These are phyloP conservation scores for Penicillium mononematosum DNA, from an alignment of 495 filamentous ascomycete genomes.

Conservation along the genomic window DNA sequence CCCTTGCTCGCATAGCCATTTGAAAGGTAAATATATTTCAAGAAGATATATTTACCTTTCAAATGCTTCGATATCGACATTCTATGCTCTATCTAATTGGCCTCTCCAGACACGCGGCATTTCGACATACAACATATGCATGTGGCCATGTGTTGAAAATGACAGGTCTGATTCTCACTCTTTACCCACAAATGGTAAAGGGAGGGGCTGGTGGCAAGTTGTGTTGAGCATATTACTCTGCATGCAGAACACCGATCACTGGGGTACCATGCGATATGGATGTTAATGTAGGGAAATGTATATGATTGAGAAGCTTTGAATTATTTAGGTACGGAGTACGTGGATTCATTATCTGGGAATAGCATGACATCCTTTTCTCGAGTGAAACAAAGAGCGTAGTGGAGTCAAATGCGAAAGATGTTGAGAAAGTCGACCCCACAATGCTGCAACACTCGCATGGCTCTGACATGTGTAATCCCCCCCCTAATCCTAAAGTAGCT, in stretches of 20 bases:
- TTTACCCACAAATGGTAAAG: conserved; percentile 16
- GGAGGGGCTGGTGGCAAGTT: neutral
- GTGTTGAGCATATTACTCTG: conserved; percentile 20
- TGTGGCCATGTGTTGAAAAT: conserved; percentile 28
- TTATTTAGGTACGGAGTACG: neutral
- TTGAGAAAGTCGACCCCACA: neutral
- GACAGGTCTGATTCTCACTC: conserved; percentile 22
- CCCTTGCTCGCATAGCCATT: neutral
- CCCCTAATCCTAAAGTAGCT: neutral
- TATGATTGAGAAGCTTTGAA: neutral
- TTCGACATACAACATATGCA: conserved; percentile 16
- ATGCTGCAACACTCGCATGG: conserved; percentile 8
- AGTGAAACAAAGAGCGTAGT: neutral
- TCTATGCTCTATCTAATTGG: conserved; percentile 5
- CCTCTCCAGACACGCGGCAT: conserved; percentile 14
- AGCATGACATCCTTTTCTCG: neutral
- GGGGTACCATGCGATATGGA: conserved; percentile 17
- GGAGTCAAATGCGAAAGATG: neutral
- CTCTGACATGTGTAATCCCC: neutral
- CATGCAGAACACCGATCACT: conserved; percentile 19
- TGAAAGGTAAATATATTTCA: neutral
- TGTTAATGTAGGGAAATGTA: neutral
- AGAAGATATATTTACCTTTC: neutral
- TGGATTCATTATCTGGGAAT: neutral
- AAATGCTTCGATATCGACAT: neutral